phyloP scores from a whole-genome alignment of 1,139 yeast genomes.

The Hemisphaericaspora xylofermentans region DNA sequence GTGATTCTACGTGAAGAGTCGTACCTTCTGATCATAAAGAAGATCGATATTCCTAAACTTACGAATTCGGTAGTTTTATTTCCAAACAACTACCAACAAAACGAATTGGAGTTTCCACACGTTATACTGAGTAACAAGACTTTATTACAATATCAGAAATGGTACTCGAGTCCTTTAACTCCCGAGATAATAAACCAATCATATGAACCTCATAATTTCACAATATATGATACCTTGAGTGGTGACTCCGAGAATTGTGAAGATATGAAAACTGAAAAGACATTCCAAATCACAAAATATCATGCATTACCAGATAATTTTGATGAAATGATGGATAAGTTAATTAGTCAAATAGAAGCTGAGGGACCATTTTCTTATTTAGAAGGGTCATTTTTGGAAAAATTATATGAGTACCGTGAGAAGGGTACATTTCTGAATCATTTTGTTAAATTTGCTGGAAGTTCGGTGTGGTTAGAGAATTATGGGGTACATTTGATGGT shows the following conservation, averaged over 20 bases:
- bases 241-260: conserved; percentile 16
- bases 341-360: background rate
- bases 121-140: background rate
- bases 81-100: background rate
- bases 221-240: background rate
- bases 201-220: background rate
- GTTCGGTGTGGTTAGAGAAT: conserved; percentile 46
- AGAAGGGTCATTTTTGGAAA: background rate
- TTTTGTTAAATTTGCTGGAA: conserved; percentile 47
- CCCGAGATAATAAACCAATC: conserved; percentile 22
- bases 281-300: conserved; percentile 14
- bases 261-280: background rate
- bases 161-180: conserved; percentile 31
- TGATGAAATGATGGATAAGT: background rate
- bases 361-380: background rate
- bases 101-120: background rate
- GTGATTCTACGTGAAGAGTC: background rate
- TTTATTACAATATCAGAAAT: conserved; percentile 22
- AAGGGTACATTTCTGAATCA: conserved; percentile 10
- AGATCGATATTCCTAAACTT: background rate
- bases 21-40: background rate
- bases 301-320: background rate
- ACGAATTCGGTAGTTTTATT: background rate
- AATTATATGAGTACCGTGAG: background rate
- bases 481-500: conserved; percentile 44